These are phyloP conservation scores for Claviceps monticola DNA, from an alignment of 2,329 filamentous ascomycete genomes.

Conservation along the genomic window DNA sequence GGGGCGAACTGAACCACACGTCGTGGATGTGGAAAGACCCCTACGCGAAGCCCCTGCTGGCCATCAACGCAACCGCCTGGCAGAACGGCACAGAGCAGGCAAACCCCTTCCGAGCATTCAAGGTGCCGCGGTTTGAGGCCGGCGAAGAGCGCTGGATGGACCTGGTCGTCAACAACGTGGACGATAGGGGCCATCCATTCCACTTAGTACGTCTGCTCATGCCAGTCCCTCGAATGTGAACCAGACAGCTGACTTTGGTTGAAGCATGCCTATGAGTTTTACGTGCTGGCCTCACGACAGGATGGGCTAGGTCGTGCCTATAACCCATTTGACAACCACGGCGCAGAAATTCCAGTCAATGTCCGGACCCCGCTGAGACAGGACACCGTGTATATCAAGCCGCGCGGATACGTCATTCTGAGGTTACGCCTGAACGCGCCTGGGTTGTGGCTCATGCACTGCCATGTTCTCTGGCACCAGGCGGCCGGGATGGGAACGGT, in stretches of 20 bases:
- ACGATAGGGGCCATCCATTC: constrained; percentile 35
- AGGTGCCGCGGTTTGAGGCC: constrained; percentile 8
- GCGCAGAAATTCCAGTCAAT: not conserved
- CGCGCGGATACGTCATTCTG: constrained; percentile 21
- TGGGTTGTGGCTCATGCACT: constrained; percentile 25
- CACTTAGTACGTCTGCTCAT: constrained; percentile 23
- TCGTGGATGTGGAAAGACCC: constrained; percentile 10
- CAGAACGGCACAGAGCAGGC: constrained; percentile 7
- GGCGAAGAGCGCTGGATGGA: constrained; percentile 27
- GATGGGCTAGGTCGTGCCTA: constrained; percentile 2
- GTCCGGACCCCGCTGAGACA: constrained; percentile 16
- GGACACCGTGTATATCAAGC: constrained; percentile 18
- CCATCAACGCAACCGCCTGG: constrained; percentile 7
- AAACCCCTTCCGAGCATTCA: constrained; percentile 6
- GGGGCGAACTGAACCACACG: constrained; percentile 9
- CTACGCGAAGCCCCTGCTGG: constrained; percentile 7
- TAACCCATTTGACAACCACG: constrained; percentile 6
- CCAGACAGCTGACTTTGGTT: not conserved
- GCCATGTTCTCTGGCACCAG: constrained; percentile 23
- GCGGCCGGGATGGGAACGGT: constrained; percentile 20
- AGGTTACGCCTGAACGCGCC: constrained; percentile 21
- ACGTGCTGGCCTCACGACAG: constrained; percentile 3
- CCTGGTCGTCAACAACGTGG: constrained; percentile 34
- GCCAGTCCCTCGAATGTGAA: not conserved
- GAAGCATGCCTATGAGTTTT: constrained; percentile 11